A percentile compares a stretch with the other conserved stretches of the same genome.
Evolutionary conservation across 257 asterid species (phyloP).

Genomic region (Capsicum baccatum): DNA sequence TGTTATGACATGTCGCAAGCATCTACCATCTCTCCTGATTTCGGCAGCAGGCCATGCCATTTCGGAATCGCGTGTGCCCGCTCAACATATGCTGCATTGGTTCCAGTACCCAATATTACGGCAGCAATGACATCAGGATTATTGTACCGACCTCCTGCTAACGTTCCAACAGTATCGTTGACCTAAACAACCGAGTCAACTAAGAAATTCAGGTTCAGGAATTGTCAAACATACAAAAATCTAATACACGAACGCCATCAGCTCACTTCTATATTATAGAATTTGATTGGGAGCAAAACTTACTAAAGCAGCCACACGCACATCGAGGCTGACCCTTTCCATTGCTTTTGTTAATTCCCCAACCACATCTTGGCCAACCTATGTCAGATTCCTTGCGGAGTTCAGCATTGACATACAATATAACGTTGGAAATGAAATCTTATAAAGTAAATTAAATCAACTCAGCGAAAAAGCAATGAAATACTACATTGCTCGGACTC

Average conservation of each 20-base stretch:
- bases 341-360: slow-evolving; percentile 77
- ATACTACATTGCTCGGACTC: too few relatives aligned
- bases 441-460: background rate
- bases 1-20: slow-evolving; percentile 16
- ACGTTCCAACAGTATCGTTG: slow-evolving; percentile 92
- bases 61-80: slow-evolving; percentile 83
- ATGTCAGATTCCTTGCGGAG: slow-evolving; percentile 4
- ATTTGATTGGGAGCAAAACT: slow-evolving; percentile 31
- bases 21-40: slow-evolving; percentile 84
- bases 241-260: background rate
- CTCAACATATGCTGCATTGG: slow-evolving; percentile 95
- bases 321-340: slow-evolving; percentile 77
- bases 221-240: background rate
- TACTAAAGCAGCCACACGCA: slow-evolving; percentile 89
- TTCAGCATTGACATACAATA: background rate
- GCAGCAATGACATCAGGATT: slow-evolving; percentile 82
- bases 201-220: background rate
- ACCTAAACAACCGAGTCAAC: slow-evolving; percentile 51
- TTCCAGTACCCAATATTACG: slow-evolving; percentile 91
- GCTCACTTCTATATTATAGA: background rate
- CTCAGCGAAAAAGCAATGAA: background rate
- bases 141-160: slow-evolving; percentile 79
- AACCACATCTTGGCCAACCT: slow-evolving; percentile 92
- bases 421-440: background rate
- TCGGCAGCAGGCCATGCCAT: slow-evolving; percentile 75